A percentile compares a stretch with the other conserved stretches of the same genome.
Evolutionary conservation across 805 yeast genomes (phyloP).

Genomic region (Cyberlindnera mississippiensis): DNA sequence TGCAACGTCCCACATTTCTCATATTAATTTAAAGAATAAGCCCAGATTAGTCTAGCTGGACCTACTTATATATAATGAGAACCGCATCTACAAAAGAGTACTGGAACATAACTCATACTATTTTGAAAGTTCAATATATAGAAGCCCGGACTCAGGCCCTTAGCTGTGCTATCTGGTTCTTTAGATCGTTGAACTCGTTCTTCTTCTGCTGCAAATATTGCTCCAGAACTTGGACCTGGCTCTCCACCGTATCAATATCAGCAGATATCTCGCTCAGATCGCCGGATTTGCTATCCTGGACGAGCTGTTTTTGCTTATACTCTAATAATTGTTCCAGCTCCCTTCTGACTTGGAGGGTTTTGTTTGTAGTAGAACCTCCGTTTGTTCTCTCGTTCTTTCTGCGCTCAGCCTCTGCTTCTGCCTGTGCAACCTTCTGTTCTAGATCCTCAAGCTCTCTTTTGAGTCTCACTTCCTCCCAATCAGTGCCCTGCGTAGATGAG

Average conservation of each 20-base stretch:
- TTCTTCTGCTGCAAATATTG: constrained; percentile 61
- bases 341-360: constrained; percentile 38
- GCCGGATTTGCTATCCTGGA: constrained; percentile 30
- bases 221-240: constrained; percentile 71
- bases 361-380: constrained; percentile 18
- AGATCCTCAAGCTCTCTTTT: constrained; percentile 73
- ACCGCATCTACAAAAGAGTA: too few species aligned
- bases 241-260: constrained; percentile 67
- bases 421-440: constrained; percentile 59
- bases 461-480: constrained; percentile 89
- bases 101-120: too few species aligned
- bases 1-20: too few species aligned
- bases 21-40: too few species aligned
- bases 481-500: constrained; percentile 65
- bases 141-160: neutral
- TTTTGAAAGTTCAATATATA: too few species aligned
- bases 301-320: constrained; percentile 64
- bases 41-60: too few species aligned
- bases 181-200: constrained; percentile 51
- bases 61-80: too few species aligned
- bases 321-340: constrained; percentile 82
- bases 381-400: constrained; percentile 31
- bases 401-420: constrained; percentile 44
- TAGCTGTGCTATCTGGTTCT: constrained; percentile 35
- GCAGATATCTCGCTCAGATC: constrained; percentile 49